Conservation (phyloP, 2,329 filamentous ascomycete genomes). For the Chalara sp. region DNA sequence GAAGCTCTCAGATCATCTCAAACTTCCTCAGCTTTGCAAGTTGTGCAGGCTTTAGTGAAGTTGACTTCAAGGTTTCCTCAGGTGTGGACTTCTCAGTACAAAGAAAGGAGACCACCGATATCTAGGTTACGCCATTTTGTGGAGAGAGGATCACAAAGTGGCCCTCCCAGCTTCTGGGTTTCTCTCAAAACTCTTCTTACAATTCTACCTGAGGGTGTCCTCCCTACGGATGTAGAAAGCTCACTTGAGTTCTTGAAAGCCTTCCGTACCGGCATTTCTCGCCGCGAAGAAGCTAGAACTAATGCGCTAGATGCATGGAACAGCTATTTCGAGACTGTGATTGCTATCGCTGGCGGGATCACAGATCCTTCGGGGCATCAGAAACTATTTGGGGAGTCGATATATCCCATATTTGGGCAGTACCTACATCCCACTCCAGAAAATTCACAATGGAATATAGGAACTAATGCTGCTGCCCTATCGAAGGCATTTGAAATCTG, state of each 20-base stretch:
- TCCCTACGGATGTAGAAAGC: constrained; percentile 47
- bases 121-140: constrained; percentile 64
- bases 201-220: constrained; percentile 44
- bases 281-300: constrained; percentile 65
- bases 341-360: constrained; percentile 43
- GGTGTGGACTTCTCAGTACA: constrained; percentile 62
- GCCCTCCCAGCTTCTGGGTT: constrained; percentile 65
- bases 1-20: constrained; percentile 71
- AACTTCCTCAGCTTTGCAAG: constrained; percentile 64
- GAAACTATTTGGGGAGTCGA: constrained; percentile 39
- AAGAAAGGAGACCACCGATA: constrained; percentile 46
- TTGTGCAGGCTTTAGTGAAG: constrained; percentile 57
- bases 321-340: constrained; percentile 61
- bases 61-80: constrained; percentile 60
- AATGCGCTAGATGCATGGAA: constrained; percentile 67
- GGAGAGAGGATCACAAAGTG: constrained; percentile 78
- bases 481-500: constrained; percentile 41
- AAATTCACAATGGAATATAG: constrained; percentile 15
- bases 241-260: constrained; percentile 57
- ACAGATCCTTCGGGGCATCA: constrained; percentile 37
- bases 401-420: constrained; percentile 49
- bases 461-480: constrained; percentile 10
- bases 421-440: constrained; percentile 35
- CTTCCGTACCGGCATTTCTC: constrained; percentile 63
- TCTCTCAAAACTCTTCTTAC: constrained; percentile 56